A percentile compares a stretch with the other conserved stretches of the same genome.
phyloP scores from a whole-genome alignment of 176 grass and related monocot genomes.

The Secale cereale region DNA sequence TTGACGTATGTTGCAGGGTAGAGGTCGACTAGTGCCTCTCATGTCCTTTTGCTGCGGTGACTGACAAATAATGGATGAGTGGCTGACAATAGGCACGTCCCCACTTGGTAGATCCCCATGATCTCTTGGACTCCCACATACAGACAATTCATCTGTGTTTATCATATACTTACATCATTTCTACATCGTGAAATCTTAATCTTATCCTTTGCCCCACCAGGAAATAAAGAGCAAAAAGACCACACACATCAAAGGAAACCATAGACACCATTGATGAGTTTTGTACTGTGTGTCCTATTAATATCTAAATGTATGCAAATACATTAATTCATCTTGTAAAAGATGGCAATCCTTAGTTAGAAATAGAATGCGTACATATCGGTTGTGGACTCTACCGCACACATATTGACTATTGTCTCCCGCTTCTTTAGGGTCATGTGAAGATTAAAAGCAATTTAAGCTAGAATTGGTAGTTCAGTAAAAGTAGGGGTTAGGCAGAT shows the following conservation, averaged over 20 bases:
- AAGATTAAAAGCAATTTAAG: neutral
- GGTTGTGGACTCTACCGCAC: neutral
- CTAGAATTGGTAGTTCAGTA: neutral
- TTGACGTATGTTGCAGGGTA: neutral
- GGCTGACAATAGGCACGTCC: slow-evolving; percentile 37
- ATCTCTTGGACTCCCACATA: slow-evolving; percentile 37
- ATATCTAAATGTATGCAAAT: neutral
- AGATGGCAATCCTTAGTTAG: neutral
- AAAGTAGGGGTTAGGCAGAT: neutral
- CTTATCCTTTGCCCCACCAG: neutral
- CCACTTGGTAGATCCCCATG: slow-evolving; percentile 42
- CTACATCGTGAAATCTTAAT: slow-evolving; percentile 26
- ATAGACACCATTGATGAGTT: neutral
- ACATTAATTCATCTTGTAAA: neutral
- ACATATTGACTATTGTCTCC: neutral
- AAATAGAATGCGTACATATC: neutral
- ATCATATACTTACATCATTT: slow-evolving; percentile 4
- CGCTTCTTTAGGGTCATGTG: neutral
- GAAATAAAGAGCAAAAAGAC: neutral
- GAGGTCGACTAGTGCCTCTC: neutral
- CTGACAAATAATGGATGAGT: slow-evolving; percentile 23
- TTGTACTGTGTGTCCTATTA: neutral
- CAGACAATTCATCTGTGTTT: slow-evolving; percentile 13
- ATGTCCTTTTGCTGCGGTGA: slow-evolving; percentile 25
- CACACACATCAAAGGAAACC: neutral